These are phyloP conservation scores for Neurospora sublineolata DNA, from an alignment of 495 filamentous ascomycete species.

Conservation along the genomic window DNA sequence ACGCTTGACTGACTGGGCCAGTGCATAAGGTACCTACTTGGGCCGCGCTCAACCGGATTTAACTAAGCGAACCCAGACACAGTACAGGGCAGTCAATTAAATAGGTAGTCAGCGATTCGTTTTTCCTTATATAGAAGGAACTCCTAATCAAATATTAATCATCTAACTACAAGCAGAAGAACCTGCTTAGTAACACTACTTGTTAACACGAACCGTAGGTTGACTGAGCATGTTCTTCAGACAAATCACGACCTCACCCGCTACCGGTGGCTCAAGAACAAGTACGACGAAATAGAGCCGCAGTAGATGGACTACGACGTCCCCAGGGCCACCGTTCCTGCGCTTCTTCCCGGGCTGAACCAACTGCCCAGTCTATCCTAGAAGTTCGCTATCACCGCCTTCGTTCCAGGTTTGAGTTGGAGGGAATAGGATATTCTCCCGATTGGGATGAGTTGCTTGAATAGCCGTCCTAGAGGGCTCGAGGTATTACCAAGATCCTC, in stretches of 20 bases:
- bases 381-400: background rate
- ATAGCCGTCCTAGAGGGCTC: no score
- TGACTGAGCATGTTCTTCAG: no score
- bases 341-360: background rate
- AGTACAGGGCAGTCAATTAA: background rate
- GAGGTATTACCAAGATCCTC: background rate
- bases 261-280: background rate
- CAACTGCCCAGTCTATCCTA: background rate
- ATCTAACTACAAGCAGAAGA: no score
- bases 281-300: background rate
- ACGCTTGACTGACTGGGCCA: background rate
- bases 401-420: no score
- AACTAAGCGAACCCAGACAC: no score
- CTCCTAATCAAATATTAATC: background rate
- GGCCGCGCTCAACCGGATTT: no score
- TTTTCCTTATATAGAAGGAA: background rate
- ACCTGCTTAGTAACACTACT: no score
- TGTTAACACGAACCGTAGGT: no score
- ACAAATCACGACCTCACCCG: no score
- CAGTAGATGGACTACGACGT: background rate
- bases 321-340: background rate
- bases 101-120: background rate
- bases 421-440: no score
- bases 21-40: no score
- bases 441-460: no score